A percentile compares a stretch with the other conserved stretches of the same genome.
These are phyloP conservation scores for Graphilbum ipis-grandicollis DNA, from an alignment of 2,329 filamentous ascomycete genomes.

Conservation along the genomic window DNA sequence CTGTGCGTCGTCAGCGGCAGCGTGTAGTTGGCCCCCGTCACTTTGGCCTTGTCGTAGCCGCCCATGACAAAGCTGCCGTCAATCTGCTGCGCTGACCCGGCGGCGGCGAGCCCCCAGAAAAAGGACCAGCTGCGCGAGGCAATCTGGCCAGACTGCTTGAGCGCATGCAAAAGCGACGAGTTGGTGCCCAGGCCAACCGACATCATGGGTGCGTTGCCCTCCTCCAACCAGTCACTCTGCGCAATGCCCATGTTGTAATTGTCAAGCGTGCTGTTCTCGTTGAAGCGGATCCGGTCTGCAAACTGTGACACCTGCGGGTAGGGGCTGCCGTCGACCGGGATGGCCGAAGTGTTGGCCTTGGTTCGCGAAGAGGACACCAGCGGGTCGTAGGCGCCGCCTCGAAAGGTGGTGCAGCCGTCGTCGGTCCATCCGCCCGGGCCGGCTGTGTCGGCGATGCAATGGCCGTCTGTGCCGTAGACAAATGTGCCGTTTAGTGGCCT, in stretches of 20 bases:
- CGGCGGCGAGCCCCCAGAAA: conserved; percentile 14
- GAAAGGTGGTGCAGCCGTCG: conserved; percentile 6
- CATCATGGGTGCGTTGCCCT: conserved; percentile 11
- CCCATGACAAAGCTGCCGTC: conserved; percentile 14
- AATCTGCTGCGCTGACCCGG: conserved; percentile 6
- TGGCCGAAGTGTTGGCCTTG: not conserved
- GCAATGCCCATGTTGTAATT: conserved; percentile 10
- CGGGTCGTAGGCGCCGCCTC: conserved; percentile 6
- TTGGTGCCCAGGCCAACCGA: conserved; percentile 14
- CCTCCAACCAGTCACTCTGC: conserved; percentile 10
- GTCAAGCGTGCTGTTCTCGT: conserved; percentile 7
- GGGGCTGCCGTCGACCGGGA: not conserved
- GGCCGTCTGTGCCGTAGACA: conserved; percentile 2
- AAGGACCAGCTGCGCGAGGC: conserved; percentile 14
- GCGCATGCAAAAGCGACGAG: conserved; percentile 14
- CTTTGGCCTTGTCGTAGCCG: conserved; percentile 14
- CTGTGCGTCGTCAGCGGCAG: conserved; percentile 8
- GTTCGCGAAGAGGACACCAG: not conserved
- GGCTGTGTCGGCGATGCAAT: not conserved
- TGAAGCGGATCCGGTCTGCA: conserved; percentile 4
- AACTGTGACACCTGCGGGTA: not conserved
- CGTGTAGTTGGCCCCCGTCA: conserved; percentile 8
- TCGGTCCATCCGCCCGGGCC: not conserved
- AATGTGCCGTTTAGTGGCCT: conserved; percentile 9
- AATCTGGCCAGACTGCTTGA: conserved; percentile 12